Evolutionary conservation across 768 basidiomycete species (phyloP), one percentile per base, ranked within the genome.

Genomic region (Guyanaporus albipodus): DNA sequence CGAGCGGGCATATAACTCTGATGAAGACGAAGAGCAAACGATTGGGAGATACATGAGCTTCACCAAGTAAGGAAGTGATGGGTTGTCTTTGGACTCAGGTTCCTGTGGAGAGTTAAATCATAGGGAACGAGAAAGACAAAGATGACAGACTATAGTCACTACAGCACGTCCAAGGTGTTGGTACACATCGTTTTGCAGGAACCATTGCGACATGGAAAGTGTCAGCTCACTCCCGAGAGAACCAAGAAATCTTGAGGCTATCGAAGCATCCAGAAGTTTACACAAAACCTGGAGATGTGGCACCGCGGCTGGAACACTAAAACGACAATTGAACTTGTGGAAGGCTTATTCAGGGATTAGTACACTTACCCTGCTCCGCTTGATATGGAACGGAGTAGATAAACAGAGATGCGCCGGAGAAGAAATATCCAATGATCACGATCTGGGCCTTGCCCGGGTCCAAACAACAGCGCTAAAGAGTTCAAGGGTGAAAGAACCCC

Each of bases 371-470:
- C 61, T 26, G 82, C 74, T 10, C 62, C 54, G 3, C 54, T 64
- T 1, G 85, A 73, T 1, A 82, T 62, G 0, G 80, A 79, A 32
- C 61, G 63, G 21, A 89, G 67, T 0, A 90, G 63, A 17, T 80
- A 58, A 15, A 79, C 36, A 8, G 72, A 59, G 0, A 72, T 61
- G 51, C 74, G 76, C 19, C 73, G 69, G 7, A 87, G 68, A 14
- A 90, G 73, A 3, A 79, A 72, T n/a, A 79, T 53, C 85, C 85
- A 88, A 50, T 77, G 81, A 8, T 63, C 60, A 17, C 61, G 50
- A 49, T 76, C 64, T 3, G 66, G 55, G 10, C 72, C 70, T 10
- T 44, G 53, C 6, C 68, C 71, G 9, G 69, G 70, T 8, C 66
- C 54, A 46, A 77, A 72, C 3, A 82, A 53, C 5, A 61, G 54